These are phyloP conservation scores for Pugionium cornutum DNA, from an alignment of 345 rosid genomes.

Conservation along the genomic window DNA sequence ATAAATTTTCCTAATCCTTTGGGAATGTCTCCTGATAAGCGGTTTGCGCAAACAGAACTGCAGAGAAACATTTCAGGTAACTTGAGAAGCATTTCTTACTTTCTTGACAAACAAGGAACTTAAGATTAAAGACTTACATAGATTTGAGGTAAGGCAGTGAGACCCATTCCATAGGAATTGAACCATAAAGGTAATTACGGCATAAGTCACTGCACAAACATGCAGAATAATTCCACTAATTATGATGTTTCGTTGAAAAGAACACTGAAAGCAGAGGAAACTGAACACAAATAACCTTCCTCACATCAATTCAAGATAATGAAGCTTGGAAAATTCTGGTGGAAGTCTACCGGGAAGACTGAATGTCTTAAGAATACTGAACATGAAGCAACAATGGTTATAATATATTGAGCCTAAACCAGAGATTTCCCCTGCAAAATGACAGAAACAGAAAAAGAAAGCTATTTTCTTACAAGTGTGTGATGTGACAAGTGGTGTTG, in stretches of 20 bases:
- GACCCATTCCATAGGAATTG: constrained; percentile 64
- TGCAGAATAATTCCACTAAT: neutral
- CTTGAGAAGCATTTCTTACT: constrained; percentile 14
- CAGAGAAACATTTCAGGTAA: constrained; percentile 20
- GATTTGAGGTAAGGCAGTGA: constrained; percentile 43
- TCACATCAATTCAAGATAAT: constrained; percentile 56
- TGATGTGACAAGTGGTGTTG: constrained; percentile 39
- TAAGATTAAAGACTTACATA: constrained; percentile 46
- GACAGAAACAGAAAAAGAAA: neutral
- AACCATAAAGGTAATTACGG: constrained; percentile 56
- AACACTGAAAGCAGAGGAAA: constrained; percentile 4
- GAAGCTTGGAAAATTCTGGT: constrained; percentile 57
- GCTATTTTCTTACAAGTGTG: constrained; percentile 36
- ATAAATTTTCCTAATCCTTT: constrained; percentile 49
- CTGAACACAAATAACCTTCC: constrained; percentile 13
- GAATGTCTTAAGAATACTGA: constrained; percentile 49
- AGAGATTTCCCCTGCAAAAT: neutral
- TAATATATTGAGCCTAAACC: neutral
- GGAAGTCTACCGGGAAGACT: constrained; percentile 76
- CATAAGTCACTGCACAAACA: constrained; percentile 56
- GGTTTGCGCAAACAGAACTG: constrained; percentile 56
- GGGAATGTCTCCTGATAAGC: constrained; percentile 60
- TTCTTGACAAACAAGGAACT: constrained; percentile 18
- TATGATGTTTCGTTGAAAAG: neutral
- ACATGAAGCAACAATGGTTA: constrained; percentile 19